Conservation (phyloP, 768 basidiomycete genomes). For the Lentinula guzmanii region DNA sequence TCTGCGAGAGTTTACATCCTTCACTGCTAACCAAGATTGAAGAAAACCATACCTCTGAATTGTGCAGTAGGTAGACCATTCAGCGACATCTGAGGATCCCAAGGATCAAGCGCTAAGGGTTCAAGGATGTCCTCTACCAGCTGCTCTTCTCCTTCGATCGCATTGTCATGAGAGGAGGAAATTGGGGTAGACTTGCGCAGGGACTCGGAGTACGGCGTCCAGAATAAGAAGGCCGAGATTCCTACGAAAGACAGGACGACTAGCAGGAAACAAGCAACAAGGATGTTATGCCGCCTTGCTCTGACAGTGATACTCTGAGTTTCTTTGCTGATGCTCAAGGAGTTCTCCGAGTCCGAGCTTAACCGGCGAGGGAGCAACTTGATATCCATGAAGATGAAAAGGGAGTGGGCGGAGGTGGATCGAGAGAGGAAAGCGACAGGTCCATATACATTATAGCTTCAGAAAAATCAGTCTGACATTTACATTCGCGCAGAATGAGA, state of each 20-base stretch:
- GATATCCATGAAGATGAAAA: not conserved
- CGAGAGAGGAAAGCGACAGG: not conserved
- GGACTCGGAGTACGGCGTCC: not conserved
- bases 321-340: not conserved
- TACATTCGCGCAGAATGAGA: not conserved
- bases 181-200: not conserved
- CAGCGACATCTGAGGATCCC: slow-evolving; percentile 8
- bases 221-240: not conserved
- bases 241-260: not conserved
- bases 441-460: not conserved
- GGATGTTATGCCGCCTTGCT: not conserved
- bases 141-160: not conserved
- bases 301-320: not conserved
- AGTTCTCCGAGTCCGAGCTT: slow-evolving; percentile 1
- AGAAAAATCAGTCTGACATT: not conserved
- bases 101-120: slow-evolving; percentile 10
- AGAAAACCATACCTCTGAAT: slow-evolving; percentile 42
- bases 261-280: not conserved
- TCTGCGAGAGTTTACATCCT: slow-evolving; percentile 29
- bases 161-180: not conserved
- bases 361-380: not conserved
- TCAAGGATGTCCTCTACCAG: not conserved
- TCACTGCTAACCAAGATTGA: not conserved
- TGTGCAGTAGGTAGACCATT: slow-evolving; percentile 48
- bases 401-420: not conserved